These are phyloP conservation scores for Cutaneotrichosporon cavernicola DNA, from an alignment of 1,284 basidiomycete species.

Conservation along the genomic window DNA sequence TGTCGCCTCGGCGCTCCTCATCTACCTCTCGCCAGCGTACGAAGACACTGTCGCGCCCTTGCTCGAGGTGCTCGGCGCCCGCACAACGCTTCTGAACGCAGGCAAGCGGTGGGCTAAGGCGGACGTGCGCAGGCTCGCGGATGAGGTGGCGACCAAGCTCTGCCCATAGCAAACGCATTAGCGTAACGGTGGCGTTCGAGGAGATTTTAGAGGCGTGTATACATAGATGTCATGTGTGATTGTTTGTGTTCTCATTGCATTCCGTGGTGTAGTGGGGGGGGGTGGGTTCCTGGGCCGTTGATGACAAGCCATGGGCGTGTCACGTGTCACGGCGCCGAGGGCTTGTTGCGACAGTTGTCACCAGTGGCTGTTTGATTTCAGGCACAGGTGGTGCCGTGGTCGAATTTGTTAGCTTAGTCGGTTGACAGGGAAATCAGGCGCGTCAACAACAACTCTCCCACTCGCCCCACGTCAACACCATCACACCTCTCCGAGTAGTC, in stretches of 20 bases:
- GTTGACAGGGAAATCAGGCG: too few relatives aligned
- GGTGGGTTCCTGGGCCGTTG: too few relatives aligned
- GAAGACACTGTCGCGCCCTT: slow-evolving; percentile 64
- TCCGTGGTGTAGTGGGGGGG: too few relatives aligned
- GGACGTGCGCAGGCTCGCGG: slow-evolving; percentile 60
- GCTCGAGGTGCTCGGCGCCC: slow-evolving; percentile 69
- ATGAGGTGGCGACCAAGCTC: slow-evolving; percentile 60
- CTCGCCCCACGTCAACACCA: too few relatives aligned
- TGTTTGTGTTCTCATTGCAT: not conserved
- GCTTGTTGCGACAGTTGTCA: too few relatives aligned
- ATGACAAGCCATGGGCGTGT: too few relatives aligned
- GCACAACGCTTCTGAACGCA: slow-evolving; percentile 57
- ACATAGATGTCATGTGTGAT: not conserved
- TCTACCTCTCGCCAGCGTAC: slow-evolving; percentile 62
- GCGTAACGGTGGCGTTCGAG: slow-evolving; percentile 22
- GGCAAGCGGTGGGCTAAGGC: slow-evolving; percentile 61
- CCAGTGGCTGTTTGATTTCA: not conserved
- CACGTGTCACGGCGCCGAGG: too few relatives aligned
- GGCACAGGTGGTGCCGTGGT: not conserved
- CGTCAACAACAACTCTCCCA: too few relatives aligned
- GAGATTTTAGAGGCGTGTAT: not conserved
- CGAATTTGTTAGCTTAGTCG: too few relatives aligned
- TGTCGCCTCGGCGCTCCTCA: slow-evolving; percentile 68
- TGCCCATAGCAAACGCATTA: slow-evolving; percentile 12
- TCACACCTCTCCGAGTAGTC: too few relatives aligned